Evolutionary conservation across 2,329 filamentous ascomycete genomes (phyloP).

Genomic region (Alternaria brassicicola): DNA sequence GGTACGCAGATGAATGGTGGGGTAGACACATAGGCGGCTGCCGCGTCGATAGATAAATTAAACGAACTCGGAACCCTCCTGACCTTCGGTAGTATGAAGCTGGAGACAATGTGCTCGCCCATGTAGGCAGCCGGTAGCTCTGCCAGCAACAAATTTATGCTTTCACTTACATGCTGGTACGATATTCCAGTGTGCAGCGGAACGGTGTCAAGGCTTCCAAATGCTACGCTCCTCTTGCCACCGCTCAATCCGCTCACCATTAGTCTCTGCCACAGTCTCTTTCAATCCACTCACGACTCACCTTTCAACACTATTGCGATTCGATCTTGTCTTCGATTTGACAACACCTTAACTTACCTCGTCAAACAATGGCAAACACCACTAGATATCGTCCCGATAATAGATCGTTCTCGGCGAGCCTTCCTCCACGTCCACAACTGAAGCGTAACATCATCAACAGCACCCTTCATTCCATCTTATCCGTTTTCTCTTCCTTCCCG

Average conservation of each 20-base stretch:
- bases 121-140: neutral
- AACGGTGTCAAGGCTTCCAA: neutral
- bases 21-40: neutral
- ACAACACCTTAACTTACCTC: neutral
- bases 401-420: neutral
- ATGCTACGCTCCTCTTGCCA: neutral
- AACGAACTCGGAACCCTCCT: no score
- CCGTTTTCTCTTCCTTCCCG: neutral
- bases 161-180: neutral
- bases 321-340: neutral
- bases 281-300: neutral
- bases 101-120: neutral
- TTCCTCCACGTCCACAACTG: neutral
- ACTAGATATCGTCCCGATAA: neutral
- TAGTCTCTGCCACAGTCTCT: no score
- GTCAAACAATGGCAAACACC: neutral
- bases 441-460: neutral
- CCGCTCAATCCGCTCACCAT: neutral
- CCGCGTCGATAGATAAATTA: neutral
- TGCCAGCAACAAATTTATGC: neutral
- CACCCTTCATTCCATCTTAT: neutral
- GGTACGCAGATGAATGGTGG: neutral
- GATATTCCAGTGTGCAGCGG: neutral
- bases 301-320: neutral
- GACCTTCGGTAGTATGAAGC: neutral